A percentile compares a stretch with the other conserved stretches of the same genome.
Conservation (phyloP, 2,329 filamentous ascomycete species). For the Eutypella sp. region DNA sequence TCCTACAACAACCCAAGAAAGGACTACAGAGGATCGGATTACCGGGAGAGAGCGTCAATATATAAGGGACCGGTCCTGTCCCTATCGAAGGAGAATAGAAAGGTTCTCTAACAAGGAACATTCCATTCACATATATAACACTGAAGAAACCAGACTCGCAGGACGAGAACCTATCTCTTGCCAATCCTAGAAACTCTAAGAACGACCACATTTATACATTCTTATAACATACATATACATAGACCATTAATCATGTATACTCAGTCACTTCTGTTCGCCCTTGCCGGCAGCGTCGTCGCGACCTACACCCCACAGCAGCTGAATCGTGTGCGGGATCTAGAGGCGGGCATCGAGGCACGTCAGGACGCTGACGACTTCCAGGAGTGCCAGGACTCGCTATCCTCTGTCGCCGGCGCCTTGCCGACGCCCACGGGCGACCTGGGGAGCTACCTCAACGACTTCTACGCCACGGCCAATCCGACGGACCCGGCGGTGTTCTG, state of each 20-base stretch:
- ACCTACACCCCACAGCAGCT: constrained; percentile 12
- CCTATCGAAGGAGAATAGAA: too few relatives aligned
- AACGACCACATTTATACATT: background rate
- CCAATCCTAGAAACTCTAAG: too few relatives aligned
- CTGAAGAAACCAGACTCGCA: too few relatives aligned
- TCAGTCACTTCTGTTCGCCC: constrained; percentile 9
- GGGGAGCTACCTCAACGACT: constrained; percentile 5
- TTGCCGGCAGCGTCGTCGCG: constrained; percentile 15
- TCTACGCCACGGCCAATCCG: constrained; percentile 5
- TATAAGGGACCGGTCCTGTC: too few relatives aligned
- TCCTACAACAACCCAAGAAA: too few relatives aligned
- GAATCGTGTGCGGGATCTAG: constrained; percentile 8
- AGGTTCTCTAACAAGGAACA: too few relatives aligned
- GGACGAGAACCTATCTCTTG: too few relatives aligned
- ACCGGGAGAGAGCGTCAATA: too few relatives aligned
- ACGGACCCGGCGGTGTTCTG: constrained; percentile 9
- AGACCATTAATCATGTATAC: constrained; percentile 11
- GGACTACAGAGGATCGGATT: too few relatives aligned
- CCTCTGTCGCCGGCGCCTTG: constrained; percentile 5
- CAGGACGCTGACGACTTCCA: background rate
- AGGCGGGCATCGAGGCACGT: constrained; percentile 7
- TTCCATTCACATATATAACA: too few relatives aligned
- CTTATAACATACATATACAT: background rate
- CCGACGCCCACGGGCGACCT: constrained; percentile 6
- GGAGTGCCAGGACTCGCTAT: constrained; percentile 5